Conservation (phyloP, 2,329 filamentous ascomycete species). For the Alternaria atra region DNA sequence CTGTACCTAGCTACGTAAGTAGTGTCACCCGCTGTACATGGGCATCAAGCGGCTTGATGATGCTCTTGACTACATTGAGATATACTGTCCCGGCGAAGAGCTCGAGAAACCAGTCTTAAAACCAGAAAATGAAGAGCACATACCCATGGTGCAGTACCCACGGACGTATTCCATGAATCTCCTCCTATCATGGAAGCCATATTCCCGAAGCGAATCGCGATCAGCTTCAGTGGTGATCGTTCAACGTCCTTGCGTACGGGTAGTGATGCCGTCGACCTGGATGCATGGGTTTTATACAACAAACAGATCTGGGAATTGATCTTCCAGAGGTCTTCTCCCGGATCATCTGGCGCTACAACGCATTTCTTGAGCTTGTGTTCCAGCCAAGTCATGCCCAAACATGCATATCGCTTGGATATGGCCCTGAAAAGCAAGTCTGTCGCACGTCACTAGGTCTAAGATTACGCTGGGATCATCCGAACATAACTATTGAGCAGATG, state of each 20-base stretch:
- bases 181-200: background rate
- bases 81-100: background rate
- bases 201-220: background rate
- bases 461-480: background rate
- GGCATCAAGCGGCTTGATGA: background rate
- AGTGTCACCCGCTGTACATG: background rate
- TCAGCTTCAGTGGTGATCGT: background rate
- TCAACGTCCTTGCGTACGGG: background rate
- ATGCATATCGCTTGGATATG: background rate
- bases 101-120: background rate
- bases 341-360: background rate
- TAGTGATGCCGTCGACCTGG: background rate
- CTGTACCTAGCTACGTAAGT: background rate
- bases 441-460: background rate
- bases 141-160: background rate
- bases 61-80: background rate
- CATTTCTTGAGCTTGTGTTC: background rate
- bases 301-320: background rate
- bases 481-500: background rate
- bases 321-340: background rate
- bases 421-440: background rate
- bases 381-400: background rate
- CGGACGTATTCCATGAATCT: too few species aligned
- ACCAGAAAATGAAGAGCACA: background rate
- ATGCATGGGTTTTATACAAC: background rate